phyloP scores from a whole-genome alignment of 1,139 yeast genomes.

The Suhomyces taliae region DNA sequence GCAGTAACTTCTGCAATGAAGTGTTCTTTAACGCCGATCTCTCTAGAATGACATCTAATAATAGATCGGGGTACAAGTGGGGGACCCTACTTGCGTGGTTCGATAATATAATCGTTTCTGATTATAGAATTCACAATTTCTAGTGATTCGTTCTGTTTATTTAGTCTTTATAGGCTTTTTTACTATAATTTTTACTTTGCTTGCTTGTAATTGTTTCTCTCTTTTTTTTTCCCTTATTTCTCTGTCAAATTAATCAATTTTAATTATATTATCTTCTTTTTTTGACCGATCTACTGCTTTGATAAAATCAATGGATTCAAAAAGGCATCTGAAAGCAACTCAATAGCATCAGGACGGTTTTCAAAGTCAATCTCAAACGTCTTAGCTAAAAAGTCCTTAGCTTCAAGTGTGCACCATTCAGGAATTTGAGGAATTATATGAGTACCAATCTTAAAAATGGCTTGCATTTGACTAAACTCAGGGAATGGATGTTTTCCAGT shows the following conservation, averaged over 20 bases:
- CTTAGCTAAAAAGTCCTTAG: conserved; percentile 60
- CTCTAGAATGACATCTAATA: no score
- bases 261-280: not conserved
- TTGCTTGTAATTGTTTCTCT: no score
- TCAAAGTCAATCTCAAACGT: conserved; percentile 76
- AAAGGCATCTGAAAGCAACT: conserved; percentile 62
- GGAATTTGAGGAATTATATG: conserved; percentile 78
- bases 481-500: conserved; percentile 96
- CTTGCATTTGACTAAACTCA: conserved; percentile 93
- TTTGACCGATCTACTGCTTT: conserved; percentile 20
- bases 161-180: no score
- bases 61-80: no score
- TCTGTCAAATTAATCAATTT: not conserved
- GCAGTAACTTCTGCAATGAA: no score
- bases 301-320: conserved; percentile 52
- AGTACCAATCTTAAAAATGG: conserved; percentile 88
- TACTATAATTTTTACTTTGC: no score
- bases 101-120: no score
- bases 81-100: no score
- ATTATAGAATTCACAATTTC: no score
- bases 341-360: conserved; percentile 72
- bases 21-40: no score
- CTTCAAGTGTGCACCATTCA: conserved; percentile 69
- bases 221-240: not conserved
- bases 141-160: no score